Evolutionary conservation across 2,329 filamentous ascomycete species (phyloP).

Genomic region (Aspergillus sp.): DNA sequence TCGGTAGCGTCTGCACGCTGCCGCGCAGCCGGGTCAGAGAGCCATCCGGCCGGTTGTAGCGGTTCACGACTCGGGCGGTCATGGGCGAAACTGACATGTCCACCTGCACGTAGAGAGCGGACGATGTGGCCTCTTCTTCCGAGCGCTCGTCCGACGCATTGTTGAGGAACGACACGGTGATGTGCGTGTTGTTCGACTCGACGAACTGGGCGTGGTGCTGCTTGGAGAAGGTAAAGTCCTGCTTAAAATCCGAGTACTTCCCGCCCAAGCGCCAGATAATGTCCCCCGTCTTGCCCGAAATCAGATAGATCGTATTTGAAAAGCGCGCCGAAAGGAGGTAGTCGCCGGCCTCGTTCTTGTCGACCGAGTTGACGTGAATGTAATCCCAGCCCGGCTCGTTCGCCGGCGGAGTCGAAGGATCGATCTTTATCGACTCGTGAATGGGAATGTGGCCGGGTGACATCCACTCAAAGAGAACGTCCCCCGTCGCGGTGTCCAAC

Average conservation of each 20-base stretch:
- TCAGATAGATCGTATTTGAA: slow-evolving; percentile 30
- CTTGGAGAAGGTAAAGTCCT: slow-evolving; percentile 28
- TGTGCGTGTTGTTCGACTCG: slow-evolving; percentile 19
- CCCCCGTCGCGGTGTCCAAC: slow-evolving; percentile 25
- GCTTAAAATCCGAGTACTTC: slow-evolving; percentile 18
- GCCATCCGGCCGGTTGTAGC: slow-evolving; percentile 26
- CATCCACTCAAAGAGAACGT: slow-evolving; percentile 30
- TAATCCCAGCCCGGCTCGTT: slow-evolving; percentile 24
- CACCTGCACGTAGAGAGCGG: slow-evolving; percentile 24
- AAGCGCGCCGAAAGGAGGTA: slow-evolving; percentile 33
- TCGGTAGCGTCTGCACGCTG: slow-evolving; percentile 24
- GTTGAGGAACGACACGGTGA: slow-evolving; percentile 25
- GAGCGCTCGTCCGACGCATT: slow-evolving; percentile 25
- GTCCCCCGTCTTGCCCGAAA: slow-evolving; percentile 27
- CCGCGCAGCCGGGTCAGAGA: slow-evolving; percentile 27
- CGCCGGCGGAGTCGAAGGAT: slow-evolving; percentile 7
- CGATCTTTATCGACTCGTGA: slow-evolving; percentile 21
- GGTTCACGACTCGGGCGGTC: slow-evolving; percentile 20
- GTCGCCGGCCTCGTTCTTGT: slow-evolving; percentile 31
- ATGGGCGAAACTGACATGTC: slow-evolving; percentile 16
- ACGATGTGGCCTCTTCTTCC: slow-evolving; percentile 18
- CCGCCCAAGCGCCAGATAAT: slow-evolving; percentile 35
- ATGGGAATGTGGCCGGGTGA: slow-evolving; percentile 23
- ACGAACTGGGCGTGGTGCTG: slow-evolving; percentile 31
- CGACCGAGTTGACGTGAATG: slow-evolving; percentile 33